These are phyloP conservation scores for Sporothrix inflata DNA, from an alignment of 2,329 filamentous ascomycete genomes.

Conservation along the genomic window DNA sequence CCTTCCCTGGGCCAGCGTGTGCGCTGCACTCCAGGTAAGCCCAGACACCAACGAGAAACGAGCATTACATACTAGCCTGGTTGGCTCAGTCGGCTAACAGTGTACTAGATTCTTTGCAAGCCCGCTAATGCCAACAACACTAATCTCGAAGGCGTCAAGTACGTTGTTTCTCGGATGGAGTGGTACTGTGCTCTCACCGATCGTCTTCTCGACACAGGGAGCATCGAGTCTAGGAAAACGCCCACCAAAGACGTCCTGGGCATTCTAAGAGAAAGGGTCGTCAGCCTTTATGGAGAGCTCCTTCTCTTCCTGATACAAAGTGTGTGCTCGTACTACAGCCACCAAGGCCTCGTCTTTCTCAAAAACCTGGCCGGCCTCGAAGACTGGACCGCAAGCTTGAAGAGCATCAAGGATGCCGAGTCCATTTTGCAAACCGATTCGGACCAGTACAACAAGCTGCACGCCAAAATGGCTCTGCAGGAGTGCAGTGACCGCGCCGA, in stretches of 20 bases:
- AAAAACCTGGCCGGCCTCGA: constrained; percentile 41
- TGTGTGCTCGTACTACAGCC: constrained; percentile 43
- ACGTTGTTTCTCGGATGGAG: constrained; percentile 45
- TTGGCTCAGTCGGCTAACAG: background rate
- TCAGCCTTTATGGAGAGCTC: constrained; percentile 45
- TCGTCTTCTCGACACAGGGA: constrained; percentile 38
- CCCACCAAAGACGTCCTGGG: constrained; percentile 30
- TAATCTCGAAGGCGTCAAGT: constrained; percentile 43
- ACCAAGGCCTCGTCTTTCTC: constrained; percentile 38
- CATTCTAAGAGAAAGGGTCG: constrained; percentile 38
- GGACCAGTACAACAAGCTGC: background rate
- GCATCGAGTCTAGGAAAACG: background rate
- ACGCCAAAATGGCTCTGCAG: background rate
- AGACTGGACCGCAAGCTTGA: constrained; percentile 42
- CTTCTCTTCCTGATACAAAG: constrained; percentile 49
- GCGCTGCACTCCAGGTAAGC: constrained; percentile 42
- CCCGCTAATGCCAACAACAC: constrained; percentile 36
- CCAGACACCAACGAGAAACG: background rate
- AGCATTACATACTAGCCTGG: background rate
- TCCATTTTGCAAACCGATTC: background rate
- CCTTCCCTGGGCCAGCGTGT: constrained; percentile 45
- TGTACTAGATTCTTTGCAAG: constrained; percentile 40
- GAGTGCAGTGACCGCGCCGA: background rate
- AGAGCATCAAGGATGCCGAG: constrained; percentile 40
- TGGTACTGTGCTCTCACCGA: constrained; percentile 45